Evolutionary conservation across 2,329 filamentous ascomycete species (phyloP).

Genomic region (Fusarium citri): DNA sequence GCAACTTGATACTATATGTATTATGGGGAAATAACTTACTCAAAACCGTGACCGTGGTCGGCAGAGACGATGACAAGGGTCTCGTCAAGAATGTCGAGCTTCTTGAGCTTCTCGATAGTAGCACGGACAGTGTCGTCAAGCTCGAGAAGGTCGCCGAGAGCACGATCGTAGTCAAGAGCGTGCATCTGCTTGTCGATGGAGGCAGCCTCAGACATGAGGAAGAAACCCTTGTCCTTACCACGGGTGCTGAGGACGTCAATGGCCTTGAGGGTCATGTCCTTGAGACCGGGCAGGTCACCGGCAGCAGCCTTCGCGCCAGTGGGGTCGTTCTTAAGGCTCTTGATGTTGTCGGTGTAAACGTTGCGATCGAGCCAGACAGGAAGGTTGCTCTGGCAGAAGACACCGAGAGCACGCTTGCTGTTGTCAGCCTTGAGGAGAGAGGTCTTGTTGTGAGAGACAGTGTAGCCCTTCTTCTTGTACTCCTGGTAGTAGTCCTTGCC

Average conservation of each 20-base stretch:
- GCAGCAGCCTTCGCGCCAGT: constrained; percentile 72
- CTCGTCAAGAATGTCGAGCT: constrained; percentile 74
- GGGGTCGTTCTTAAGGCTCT: constrained; percentile 74
- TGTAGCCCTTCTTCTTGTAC: constrained; percentile 79
- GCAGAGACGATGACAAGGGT: constrained; percentile 85
- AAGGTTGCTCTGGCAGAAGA: constrained; percentile 80
- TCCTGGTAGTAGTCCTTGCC: constrained; percentile 83
- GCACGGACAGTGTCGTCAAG: constrained; percentile 85
- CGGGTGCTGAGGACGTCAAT: constrained; percentile 79
- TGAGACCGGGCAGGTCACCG: constrained; percentile 82
- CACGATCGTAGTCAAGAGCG: constrained; percentile 83
- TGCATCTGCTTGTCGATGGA: constrained; percentile 95
- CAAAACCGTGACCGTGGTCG: constrained; percentile 92
- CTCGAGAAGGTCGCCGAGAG: constrained; percentile 85
- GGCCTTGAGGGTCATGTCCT: constrained; percentile 91
- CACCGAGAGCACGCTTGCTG: constrained; percentile 75
- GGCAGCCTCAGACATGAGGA: constrained; percentile 88
- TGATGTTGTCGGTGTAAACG: constrained; percentile 78
- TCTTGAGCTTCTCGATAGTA: constrained; percentile 76
- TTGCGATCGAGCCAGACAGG: constrained; percentile 90
- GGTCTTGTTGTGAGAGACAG: constrained; percentile 79
- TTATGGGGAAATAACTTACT: constrained; percentile 48
- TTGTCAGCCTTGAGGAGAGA: constrained; percentile 69
- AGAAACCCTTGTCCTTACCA: constrained; percentile 78
- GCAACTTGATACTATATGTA: neutral